Evolutionary conservation across 306 rosid genomes (phyloP), one percentile per base, ranked within the genome.

Genomic region (Quercus wislizeni): DNA sequence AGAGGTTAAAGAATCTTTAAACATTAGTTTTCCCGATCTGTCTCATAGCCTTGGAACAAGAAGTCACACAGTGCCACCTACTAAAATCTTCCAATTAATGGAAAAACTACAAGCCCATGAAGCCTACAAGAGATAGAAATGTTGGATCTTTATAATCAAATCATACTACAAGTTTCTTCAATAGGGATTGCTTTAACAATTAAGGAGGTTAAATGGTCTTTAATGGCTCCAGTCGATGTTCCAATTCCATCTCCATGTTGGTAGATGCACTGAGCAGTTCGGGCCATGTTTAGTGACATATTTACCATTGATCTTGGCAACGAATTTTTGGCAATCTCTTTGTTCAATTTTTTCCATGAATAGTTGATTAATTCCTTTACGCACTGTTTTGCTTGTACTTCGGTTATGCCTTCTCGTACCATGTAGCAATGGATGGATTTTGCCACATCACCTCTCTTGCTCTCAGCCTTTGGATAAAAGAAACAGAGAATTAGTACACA

Each of bases 381-480:
- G 23, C 55, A 56, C 12, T 62, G 30, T 30, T 27, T 27, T 43
- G 83, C 83, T 79, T 80, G 78, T 81, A 77, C 80, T 78, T 71
- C 69, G 5, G 72, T 35, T 69, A 52, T 6, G 12, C 83, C 77
- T 55, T 58, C 75, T 11, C 74, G 80, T 61, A 38, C 74, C 87
- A 74, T 81, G 71, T 69, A 74, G 56, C 83, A 84, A 43, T 77
- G 55, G 4, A 80, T 46, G 23, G 87, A 68, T 54, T 80, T 84
- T 8, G 84, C 55, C 15, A 84, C 85, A 51, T 80, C 82, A 1
- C 87, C 87, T 77, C 87, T 84, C 71, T 80, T 73, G 54, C 64
- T n/a, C 73, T 84, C 87, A 28, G 77, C 80, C 87, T 84, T 67
- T 3, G 0, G 20, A 3, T 27, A 61, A 43, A 5, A 19, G 6